These are phyloP conservation scores for Ogataea kodamae DNA, from an alignment of 805 yeast species.

Conservation along the genomic window DNA sequence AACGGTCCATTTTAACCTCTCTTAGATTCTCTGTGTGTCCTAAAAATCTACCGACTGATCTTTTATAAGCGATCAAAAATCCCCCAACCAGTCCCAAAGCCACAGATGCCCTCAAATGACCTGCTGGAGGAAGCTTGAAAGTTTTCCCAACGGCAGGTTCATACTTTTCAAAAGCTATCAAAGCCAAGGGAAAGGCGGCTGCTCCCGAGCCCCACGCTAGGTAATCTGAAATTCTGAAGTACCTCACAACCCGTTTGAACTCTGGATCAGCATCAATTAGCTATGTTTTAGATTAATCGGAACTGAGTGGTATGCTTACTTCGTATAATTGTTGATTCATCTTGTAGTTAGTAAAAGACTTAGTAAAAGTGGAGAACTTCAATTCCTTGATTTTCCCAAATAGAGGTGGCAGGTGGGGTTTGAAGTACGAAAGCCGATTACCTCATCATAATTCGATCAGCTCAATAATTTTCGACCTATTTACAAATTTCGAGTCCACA, in stretches of 20 bases:
- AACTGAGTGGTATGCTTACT: constrained; percentile 21
- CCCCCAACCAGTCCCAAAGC: constrained; percentile 70
- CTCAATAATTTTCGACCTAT: background rate
- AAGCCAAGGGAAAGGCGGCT: constrained; percentile 46
- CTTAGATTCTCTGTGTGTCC: constrained; percentile 71
- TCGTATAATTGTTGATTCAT: too few relatives aligned
- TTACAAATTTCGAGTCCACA: too few relatives aligned
- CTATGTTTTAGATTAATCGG: constrained; percentile 23
- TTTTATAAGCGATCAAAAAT: constrained; percentile 63
- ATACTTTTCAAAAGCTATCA: constrained; percentile 42
- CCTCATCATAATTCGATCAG: too few relatives aligned
- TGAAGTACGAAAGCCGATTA: too few relatives aligned
- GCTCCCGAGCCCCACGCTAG: constrained; percentile 46
- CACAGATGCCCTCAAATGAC: constrained; percentile 56
- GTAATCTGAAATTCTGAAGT: constrained; percentile 67
- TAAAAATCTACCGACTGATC: constrained; percentile 69
- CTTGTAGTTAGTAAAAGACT: too few relatives aligned
- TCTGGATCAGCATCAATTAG: constrained; percentile 78
- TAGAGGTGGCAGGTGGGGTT: too few relatives aligned
- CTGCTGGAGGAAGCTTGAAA: constrained; percentile 49
- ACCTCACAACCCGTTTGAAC: constrained; percentile 65
- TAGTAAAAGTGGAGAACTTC: too few relatives aligned
- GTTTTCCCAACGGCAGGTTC: constrained; percentile 46
- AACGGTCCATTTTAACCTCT: constrained; percentile 72
- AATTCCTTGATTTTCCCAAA: too few relatives aligned